These are phyloP conservation scores for Podila minutissima DNA, from an alignment of 192 early-diverging fungal species.

Conservation along the genomic window DNA sequence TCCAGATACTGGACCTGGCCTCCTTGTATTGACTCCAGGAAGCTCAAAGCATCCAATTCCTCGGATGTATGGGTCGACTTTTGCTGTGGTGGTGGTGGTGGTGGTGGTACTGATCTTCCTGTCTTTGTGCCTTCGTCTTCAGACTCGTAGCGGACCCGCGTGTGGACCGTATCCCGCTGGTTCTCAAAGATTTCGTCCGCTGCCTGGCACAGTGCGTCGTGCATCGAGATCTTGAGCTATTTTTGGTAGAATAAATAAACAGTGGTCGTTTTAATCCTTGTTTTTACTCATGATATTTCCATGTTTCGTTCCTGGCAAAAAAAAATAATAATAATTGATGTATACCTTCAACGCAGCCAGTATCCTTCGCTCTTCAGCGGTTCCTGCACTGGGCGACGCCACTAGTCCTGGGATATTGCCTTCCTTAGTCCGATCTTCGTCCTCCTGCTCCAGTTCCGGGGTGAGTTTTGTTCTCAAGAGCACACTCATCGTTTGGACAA, in stretches of 20 bases:
- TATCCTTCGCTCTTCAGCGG: conserved; percentile 21
- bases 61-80: neutral
- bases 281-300: neutral
- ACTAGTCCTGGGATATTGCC: conserved; percentile 23
- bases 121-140: conserved; percentile 17
- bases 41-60: conserved; percentile 9
- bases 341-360: conserved; percentile 32
- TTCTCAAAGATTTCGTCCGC: conserved; percentile 41
- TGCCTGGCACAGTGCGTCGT: conserved; percentile 29
- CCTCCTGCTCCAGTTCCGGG: conserved; percentile 37
- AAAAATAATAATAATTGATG: no score
- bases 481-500: conserved; percentile 38
- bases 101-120: neutral
- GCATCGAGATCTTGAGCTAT: conserved; percentile 38
- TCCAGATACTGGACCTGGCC: conserved; percentile 17
- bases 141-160: conserved; percentile 37
- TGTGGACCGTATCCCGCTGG: conserved; percentile 30
- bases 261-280: neutral
- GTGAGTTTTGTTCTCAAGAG: conserved; percentile 43
- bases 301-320: neutral
- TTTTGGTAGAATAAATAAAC: neutral
- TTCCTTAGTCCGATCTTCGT: conserved; percentile 37
- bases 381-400: neutral
- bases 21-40: neutral
- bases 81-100: neutral